phyloP scores from a whole-genome alignment of 1,139 yeast genomes.

The Diutina mesorugosa region DNA sequence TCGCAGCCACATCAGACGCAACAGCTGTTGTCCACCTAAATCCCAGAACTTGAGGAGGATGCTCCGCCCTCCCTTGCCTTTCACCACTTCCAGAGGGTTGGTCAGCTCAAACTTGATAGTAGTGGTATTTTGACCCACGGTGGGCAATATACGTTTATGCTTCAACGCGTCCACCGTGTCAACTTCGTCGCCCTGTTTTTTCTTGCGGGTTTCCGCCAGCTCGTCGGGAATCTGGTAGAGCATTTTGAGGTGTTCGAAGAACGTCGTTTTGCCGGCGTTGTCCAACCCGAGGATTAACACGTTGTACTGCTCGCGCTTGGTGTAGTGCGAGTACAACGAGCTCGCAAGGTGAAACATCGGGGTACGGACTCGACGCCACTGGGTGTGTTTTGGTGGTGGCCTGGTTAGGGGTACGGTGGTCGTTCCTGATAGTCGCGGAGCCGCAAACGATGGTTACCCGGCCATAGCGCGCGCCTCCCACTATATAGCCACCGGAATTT shows the following conservation, averaged over 20 bases:
- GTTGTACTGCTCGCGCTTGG: constrained; percentile 35
- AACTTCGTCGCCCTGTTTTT: constrained; percentile 6
- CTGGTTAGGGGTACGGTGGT: not conserved
- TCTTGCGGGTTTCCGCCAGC: constrained; percentile 4
- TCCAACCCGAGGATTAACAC: constrained; percentile 81
- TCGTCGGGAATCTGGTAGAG: constrained; percentile 21
- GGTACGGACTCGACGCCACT: not conserved
- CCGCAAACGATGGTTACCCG: not conserved
- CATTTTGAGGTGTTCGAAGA: constrained; percentile 37
- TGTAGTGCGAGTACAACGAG: constrained; percentile 33
- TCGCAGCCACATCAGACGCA: constrained; percentile 77
- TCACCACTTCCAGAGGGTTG: not conserved
- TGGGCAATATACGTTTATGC: constrained; percentile 35
- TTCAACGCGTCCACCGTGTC: constrained; percentile 4
- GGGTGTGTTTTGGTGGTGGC: not conserved
- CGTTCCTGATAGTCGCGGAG: not conserved
- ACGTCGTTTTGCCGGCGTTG: constrained; percentile 91
- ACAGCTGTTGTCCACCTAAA: constrained; percentile 82
- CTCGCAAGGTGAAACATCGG: constrained; percentile 34
- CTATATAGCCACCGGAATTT: not conserved
- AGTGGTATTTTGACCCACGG: constrained; percentile 35
- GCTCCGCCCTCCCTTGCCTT: constrained; percentile 10
- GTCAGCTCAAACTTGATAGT: constrained; percentile 25
- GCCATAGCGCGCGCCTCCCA: not conserved
- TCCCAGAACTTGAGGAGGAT: constrained; percentile 81